Conservation (phyloP, 176 grass and related monocot species). For the Olyra latifolia region DNA sequence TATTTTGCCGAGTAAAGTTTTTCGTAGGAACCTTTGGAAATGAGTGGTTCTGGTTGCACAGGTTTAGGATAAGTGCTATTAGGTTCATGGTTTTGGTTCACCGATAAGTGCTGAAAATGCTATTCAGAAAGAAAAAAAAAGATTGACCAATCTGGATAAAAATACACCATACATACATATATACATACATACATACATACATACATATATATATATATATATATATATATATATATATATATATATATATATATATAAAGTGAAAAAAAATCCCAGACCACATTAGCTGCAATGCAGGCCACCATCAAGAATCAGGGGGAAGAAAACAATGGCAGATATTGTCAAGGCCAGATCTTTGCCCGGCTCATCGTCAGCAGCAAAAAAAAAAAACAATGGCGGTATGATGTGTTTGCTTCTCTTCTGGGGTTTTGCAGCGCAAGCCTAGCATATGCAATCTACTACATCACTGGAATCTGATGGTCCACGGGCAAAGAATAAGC, state of each 20-base stretch:
- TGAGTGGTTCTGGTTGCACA: too few species aligned
- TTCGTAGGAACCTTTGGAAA: too few species aligned
- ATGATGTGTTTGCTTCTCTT: neutral
- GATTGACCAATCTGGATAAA: neutral
- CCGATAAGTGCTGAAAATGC: neutral
- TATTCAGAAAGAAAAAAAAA: too few species aligned
- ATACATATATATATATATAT: too few species aligned
- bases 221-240: too few species aligned
- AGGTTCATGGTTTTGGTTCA: neutral
- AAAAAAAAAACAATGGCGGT: neutral
- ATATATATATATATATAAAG: too few species aligned
- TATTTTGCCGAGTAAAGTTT: too few species aligned
- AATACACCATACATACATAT: neutral
- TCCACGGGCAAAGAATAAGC: neutral
- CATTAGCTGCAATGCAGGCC: neutral
- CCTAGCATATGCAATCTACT: neutral
- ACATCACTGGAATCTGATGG: conserved; percentile 33
- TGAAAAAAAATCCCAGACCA: neutral
- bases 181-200: too few species aligned
- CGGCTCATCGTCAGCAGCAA: too few species aligned
- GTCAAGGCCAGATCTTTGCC: conserved; percentile 23
- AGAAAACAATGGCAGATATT: neutral
- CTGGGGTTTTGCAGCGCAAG: neutral
- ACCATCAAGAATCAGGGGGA: neutral
- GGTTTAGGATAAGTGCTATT: too few species aligned